phyloP scores from a whole-genome alignment of 371 early-diverging fungal species.

The Saksenaea oblongispora region DNA sequence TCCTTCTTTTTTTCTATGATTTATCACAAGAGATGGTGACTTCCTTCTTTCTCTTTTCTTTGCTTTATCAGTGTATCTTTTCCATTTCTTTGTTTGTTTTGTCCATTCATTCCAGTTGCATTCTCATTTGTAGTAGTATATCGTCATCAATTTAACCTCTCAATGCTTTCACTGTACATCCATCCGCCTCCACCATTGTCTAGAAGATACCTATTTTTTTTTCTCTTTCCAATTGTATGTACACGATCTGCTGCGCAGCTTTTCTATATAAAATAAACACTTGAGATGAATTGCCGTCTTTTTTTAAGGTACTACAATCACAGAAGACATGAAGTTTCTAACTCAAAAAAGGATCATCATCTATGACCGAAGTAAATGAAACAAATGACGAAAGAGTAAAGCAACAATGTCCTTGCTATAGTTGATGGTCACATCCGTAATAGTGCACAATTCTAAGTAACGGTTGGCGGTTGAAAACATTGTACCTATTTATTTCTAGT shows the following conservation, averaged over 20 bases:
- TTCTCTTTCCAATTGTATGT: not conserved
- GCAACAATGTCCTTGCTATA: too few relatives aligned
- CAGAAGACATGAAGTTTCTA: too few relatives aligned
- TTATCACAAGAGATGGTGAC: not conserved
- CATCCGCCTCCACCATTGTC: not conserved
- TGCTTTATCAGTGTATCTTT: not conserved
- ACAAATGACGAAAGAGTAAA: too few relatives aligned
- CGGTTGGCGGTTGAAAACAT: too few relatives aligned
- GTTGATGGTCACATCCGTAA: too few relatives aligned
- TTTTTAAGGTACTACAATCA: too few relatives aligned
- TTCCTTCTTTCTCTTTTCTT: not conserved
- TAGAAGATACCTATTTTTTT: not conserved
- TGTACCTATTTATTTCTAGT: too few relatives aligned
- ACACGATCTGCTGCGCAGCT: conserved; percentile 2
- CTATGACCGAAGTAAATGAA: too few relatives aligned
- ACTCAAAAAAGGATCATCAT: too few relatives aligned
- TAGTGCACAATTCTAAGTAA: too few relatives aligned
- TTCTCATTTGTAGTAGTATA: not conserved
- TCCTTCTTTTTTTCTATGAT: not conserved
- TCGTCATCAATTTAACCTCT: not conserved
- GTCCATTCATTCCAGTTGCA: conserved; percentile 4
- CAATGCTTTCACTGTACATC: not conserved
- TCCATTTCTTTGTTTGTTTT: not conserved
- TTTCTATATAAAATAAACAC: not conserved
- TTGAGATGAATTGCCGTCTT: not conserved